Percentiles rank a stretch among this genome's conserved stretches.
Evolutionary conservation across 225 moss, liverwort and hornwort species (phyloP).

Genomic region (Bryum argenteum): DNA sequence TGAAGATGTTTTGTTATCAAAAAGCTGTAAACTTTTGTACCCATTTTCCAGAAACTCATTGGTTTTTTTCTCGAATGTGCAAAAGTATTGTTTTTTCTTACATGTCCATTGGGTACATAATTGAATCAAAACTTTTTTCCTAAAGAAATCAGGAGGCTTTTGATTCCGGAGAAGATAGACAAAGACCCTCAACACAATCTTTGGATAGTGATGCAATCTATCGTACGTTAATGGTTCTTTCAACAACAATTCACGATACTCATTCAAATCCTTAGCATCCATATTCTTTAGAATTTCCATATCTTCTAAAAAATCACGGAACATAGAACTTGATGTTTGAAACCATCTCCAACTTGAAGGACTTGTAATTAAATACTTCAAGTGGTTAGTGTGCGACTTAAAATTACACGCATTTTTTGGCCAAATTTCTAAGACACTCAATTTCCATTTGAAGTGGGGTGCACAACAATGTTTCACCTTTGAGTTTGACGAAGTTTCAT

Average conservation of each 20-base stretch:
- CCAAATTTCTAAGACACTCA: slow-evolving; percentile 47
- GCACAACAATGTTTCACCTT: slow-evolving; percentile 15
- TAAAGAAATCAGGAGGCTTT: slow-evolving; percentile 39
- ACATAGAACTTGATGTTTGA: slow-evolving; percentile 51
- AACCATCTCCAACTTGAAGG: slow-evolving; percentile 59
- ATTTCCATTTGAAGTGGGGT: slow-evolving; percentile 33
- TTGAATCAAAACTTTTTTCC: slow-evolving; percentile 35
- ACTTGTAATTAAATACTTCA: slow-evolving; percentile 41
- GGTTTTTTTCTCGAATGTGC: slow-evolving; percentile 41
- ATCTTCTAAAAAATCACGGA: slow-evolving; percentile 53
- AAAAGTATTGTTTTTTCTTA: slow-evolving; percentile 58
- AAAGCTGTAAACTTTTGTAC: background rate
- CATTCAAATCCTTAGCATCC: slow-evolving; percentile 56
- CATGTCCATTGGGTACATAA: slow-evolving; percentile 59
- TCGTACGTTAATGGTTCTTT: slow-evolving; percentile 51
- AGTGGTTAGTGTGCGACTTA: slow-evolving; percentile 27
- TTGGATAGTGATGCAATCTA: slow-evolving; percentile 53
- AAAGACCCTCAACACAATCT: slow-evolving; percentile 56
- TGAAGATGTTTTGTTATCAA: background rate
- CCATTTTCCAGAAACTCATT: slow-evolving; percentile 26
- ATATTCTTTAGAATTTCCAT: slow-evolving; percentile 51
- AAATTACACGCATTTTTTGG: slow-evolving; percentile 38
- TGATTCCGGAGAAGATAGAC: slow-evolving; percentile 58
- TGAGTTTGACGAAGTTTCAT: slow-evolving; percentile 9
- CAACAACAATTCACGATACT: slow-evolving; percentile 51